Conservation (phyloP, 2,329 filamentous ascomycete species). For the Hawksworthiomyces lignivorus region DNA sequence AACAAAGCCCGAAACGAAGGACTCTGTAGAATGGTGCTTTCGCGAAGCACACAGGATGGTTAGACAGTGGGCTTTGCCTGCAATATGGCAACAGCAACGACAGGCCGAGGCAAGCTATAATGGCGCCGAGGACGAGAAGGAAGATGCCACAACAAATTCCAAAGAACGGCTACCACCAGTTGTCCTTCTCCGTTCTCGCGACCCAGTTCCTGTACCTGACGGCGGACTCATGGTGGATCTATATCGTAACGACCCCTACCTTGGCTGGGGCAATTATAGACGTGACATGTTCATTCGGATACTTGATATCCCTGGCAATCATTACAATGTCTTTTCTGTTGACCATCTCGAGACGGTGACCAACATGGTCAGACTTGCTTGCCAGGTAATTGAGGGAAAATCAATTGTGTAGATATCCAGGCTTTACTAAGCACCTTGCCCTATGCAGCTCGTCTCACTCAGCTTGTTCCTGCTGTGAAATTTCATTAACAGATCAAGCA, state of each 20-base stretch:
- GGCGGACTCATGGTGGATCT: slow-evolving; percentile 32
- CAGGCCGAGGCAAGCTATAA: too few species aligned
- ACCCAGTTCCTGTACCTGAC: slow-evolving; percentile 27
- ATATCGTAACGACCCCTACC: slow-evolving; percentile 29
- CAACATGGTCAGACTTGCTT: slow-evolving; percentile 21
- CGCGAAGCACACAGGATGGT: slow-evolving; percentile 34
- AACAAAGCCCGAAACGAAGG: slow-evolving; percentile 22
- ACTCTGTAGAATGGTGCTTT: slow-evolving; percentile 31
- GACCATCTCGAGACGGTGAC: slow-evolving; percentile 20
- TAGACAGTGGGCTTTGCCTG: slow-evolving; percentile 28
- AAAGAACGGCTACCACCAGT: slow-evolving; percentile 31
- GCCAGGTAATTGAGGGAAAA: slow-evolving; percentile 18
- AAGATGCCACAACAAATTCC: too few species aligned
- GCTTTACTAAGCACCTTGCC: too few species aligned
- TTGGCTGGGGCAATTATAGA: slow-evolving; percentile 44
- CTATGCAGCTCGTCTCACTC: too few species aligned
- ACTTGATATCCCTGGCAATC: slow-evolving; percentile 43
- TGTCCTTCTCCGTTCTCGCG: slow-evolving; percentile 37
- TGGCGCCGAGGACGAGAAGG: too few species aligned
- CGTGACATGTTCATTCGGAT: slow-evolving; percentile 35
- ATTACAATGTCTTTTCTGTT: slow-evolving; percentile 39
- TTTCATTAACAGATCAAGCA: too few species aligned
- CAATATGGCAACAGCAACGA: too few species aligned
- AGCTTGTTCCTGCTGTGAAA: too few species aligned
- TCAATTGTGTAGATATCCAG: too few species aligned